Evolutionary conservation across 495 filamentous ascomycete species (phyloP).

Genomic region (Trichocladium antarcticum): DNA sequence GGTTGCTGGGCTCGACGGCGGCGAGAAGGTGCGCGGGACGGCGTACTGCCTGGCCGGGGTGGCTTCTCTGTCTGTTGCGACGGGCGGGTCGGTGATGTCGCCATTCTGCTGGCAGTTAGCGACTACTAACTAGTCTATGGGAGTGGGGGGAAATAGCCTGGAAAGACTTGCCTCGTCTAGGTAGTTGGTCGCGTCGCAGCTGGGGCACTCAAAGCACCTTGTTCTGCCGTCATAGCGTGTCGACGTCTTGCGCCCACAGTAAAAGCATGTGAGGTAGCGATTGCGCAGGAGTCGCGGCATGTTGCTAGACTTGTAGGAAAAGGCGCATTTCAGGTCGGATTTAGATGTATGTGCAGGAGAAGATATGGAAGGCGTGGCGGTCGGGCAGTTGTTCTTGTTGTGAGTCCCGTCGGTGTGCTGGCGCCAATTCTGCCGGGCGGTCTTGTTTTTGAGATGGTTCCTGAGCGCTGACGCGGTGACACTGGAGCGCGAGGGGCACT

Average conservation of each 20-base stretch:
- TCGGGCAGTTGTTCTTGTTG: background rate
- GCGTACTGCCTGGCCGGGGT: slow-evolving; percentile 27
- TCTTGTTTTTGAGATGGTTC: slow-evolving; percentile 19
- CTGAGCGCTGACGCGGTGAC: background rate
- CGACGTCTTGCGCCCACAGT: slow-evolving; percentile 55
- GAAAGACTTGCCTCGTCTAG: slow-evolving; percentile 49
- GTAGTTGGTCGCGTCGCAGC: slow-evolving; percentile 74
- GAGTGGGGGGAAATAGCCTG: background rate
- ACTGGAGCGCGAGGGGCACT: background rate
- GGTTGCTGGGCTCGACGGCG: slow-evolving; percentile 23
- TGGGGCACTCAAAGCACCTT: slow-evolving; percentile 53
- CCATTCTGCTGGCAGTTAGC: slow-evolving; percentile 46
- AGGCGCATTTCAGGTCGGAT: slow-evolving; percentile 7
- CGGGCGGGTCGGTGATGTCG: slow-evolving; percentile 78
- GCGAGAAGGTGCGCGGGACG: slow-evolving; percentile 26
- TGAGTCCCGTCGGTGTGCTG: background rate
- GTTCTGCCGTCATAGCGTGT: slow-evolving; percentile 41
- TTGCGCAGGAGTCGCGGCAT: slow-evolving; percentile 24
- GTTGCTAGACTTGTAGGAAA: background rate
- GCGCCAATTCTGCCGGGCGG: slow-evolving; percentile 26
- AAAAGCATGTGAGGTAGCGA: slow-evolving; percentile 55
- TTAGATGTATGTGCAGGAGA: too few relatives aligned
- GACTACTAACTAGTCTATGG: background rate
- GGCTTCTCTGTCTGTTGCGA: slow-evolving; percentile 31
- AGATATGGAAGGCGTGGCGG: background rate